phyloP scores from a whole-genome alignment of 805 yeast species.

The Myxozyma monticola region DNA sequence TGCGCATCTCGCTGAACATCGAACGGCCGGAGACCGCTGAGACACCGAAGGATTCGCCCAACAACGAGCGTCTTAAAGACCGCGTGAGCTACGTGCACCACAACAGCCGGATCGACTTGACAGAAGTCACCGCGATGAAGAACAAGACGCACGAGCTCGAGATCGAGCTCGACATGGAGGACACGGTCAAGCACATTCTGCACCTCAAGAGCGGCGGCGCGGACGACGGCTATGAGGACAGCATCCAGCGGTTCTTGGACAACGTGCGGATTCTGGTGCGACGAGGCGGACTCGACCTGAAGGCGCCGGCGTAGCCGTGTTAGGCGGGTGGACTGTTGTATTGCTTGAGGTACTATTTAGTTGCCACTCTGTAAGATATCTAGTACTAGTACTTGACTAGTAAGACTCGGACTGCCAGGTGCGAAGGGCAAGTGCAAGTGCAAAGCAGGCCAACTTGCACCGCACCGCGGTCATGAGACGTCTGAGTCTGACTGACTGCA shows the following conservation, averaged over 20 bases:
- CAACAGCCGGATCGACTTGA: constrained; percentile 25
- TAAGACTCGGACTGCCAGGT: no score
- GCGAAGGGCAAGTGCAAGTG: no score
- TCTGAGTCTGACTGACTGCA: no score
- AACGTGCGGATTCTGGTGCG: constrained; percentile 28
- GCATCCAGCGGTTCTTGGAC: constrained; percentile 20
- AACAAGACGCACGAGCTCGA: constrained; percentile 23
- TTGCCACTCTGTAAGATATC: no score
- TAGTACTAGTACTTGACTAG: no score
- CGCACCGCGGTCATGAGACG: no score
- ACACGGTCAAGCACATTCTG: constrained; percentile 10
- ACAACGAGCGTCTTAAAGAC: constrained; percentile 20
- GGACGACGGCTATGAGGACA: constrained; percentile 19
- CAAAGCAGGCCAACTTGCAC: no score
- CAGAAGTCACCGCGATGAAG: constrained; percentile 15
- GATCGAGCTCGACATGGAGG: constrained; percentile 22
- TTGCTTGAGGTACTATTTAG: no score
- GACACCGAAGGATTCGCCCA: not conserved
- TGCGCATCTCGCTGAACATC: constrained; percentile 23
- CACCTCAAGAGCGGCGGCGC: constrained; percentile 5
- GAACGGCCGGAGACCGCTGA: constrained; percentile 22
- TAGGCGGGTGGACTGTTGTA: no score
- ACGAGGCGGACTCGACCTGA: constrained; percentile 25
- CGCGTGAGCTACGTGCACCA: constrained; percentile 14
- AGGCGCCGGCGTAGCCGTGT: no score